Conservation (phyloP, 2,329 filamentous ascomycete genomes). For the Fusarium staphyleae region DNA sequence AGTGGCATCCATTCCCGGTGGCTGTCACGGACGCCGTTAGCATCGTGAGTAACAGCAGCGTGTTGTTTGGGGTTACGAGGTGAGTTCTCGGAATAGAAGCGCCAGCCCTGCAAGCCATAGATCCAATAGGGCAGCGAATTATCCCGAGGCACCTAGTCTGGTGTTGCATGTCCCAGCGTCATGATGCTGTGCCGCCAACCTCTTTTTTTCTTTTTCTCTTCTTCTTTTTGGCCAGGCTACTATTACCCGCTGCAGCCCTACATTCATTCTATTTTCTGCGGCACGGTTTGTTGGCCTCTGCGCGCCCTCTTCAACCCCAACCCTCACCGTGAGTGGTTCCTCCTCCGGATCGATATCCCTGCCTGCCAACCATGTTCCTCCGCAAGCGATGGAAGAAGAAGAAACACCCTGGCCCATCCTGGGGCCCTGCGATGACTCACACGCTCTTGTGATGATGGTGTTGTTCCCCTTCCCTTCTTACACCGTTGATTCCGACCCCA, state of each 20-base stretch:
- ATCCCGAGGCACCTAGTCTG: slow-evolving; percentile 5
- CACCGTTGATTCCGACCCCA: slow-evolving; percentile 13
- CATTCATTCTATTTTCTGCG: slow-evolving; percentile 10
- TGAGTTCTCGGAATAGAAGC: slow-evolving; percentile 28
- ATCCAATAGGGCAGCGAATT: slow-evolving; percentile 8
- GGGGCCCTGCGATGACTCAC: slow-evolving; percentile 38
- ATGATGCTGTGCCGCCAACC: slow-evolving; percentile 28
- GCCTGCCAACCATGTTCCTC: slow-evolving; percentile 24
- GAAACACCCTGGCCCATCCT: slow-evolving; percentile 11
- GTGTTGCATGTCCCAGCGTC: not conserved
- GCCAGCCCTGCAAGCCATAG: slow-evolving; percentile 17
- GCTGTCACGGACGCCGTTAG: slow-evolving; percentile 6
- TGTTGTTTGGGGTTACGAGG: slow-evolving; percentile 17
- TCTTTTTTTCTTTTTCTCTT: slow-evolving; percentile 24
- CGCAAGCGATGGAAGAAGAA: slow-evolving; percentile 3
- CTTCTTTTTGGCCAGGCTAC: not conserved
- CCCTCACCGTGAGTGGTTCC: slow-evolving; percentile 26
- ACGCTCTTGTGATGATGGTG: slow-evolving; percentile 25
- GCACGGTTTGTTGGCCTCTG: not conserved
- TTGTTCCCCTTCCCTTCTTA: not conserved
- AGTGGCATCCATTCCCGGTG: not conserved
- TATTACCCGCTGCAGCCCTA: slow-evolving; percentile 26
- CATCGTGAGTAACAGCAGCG: not conserved
- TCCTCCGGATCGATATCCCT: slow-evolving; percentile 37
- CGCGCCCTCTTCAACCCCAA: slow-evolving; percentile 2